Percentiles rank a stretch among this genome's conserved stretches.
Evolutionary conservation across 2,329 filamentous ascomycete genomes (phyloP).

Genomic region (Cryphonectria nitschkei): DNA sequence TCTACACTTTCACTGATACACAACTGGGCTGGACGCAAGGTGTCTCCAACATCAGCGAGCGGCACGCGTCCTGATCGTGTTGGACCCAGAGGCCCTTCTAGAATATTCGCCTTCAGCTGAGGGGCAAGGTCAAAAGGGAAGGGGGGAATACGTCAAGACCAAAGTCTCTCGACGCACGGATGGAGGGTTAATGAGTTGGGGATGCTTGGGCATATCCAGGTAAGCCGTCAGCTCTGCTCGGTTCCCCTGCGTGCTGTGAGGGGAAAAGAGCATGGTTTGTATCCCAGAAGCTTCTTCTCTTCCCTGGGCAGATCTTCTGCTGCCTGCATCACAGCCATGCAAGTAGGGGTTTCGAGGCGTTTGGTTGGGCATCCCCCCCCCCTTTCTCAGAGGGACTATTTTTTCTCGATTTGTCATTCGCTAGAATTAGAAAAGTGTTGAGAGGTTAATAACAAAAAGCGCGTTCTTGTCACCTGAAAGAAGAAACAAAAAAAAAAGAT

Average conservation of each 20-base stretch:
- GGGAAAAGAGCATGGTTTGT: background rate
- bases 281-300: background rate
- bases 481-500: background rate
- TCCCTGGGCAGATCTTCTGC: background rate
- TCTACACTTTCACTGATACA: background rate
- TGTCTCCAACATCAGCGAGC: background rate
- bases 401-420: background rate
- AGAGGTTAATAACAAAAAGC: background rate
- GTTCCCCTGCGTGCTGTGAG: background rate
- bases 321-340: background rate
- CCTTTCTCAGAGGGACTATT: background rate
- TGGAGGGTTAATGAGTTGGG: background rate
- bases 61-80: background rate
- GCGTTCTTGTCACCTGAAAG: background rate
- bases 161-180: background rate
- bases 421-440: background rate
- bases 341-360: background rate
- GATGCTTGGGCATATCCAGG: background rate
- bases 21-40: background rate
- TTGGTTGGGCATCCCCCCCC: background rate
- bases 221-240: background rate
- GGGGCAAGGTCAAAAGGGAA: background rate
- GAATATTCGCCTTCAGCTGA: background rate
- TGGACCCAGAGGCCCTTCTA: background rate
- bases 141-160: no score